Evolutionary conservation across 2,329 filamentous ascomycete species (phyloP), one percentile per base, ranked within the genome.

Genomic region (Claviceps sp.): DNA sequence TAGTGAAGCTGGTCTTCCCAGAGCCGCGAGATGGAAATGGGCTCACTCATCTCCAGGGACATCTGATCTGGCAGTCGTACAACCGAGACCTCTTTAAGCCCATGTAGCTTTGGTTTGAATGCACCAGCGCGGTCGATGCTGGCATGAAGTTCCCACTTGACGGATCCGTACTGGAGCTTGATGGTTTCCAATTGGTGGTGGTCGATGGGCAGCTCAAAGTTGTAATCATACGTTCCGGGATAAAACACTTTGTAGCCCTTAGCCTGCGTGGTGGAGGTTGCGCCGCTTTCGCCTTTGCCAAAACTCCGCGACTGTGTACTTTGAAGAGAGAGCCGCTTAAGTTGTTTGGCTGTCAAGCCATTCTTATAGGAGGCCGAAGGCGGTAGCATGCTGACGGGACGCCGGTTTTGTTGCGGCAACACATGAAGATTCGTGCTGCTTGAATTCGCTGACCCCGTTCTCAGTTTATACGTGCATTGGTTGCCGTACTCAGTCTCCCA

Each of bases 1-100:
- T 96, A 96, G 62, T 94, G 89, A 37, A 96, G 73, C 62, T 95
- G 90, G 59, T 96, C 89, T 64, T 96, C 90, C 90, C 90, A 96
- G 56, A 88, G 89, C 19, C 90, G 77, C 57, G 87, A 91, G 62
- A 96, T 95, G 11, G 89, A 91, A 60, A 96, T 95, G 2, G 90
- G 90, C 64, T 96, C 90, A 26, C 89, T 85, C 66, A 89, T 89
- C 66, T 96, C 90, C 24, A 95, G 73, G 0, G 89, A 95, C 46
- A 89, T 80, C 67, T 95, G 89, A 48, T 91, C 82, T 0, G 90
- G 90, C 3, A 93, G 82, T 45, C 90, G 84, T 50, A 95, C 88
- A 47, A 96, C 81, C 8, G 78, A 79, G 2, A 96, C 82, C 65
- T 95, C 89, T 64, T 89, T 88, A 44, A 74, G 77, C 41, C 90